These are phyloP conservation scores for Nitzschia sp. DNA, from an alignment of 108 stramenopile species.

Conservation along the genomic window DNA sequence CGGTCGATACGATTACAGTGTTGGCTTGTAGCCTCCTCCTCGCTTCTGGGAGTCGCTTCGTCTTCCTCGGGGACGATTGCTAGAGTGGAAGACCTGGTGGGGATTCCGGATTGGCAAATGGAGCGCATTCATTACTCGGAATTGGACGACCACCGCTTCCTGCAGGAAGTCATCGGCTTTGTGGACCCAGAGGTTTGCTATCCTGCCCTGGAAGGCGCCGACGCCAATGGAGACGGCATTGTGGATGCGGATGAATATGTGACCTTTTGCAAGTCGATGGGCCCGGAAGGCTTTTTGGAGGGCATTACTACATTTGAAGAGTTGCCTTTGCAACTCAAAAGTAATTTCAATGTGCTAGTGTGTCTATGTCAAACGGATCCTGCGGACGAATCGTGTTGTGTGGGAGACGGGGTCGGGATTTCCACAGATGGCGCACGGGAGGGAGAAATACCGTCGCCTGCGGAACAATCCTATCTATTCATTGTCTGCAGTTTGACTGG, in stretches of 20 bases:
- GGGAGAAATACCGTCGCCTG: slow-evolving; percentile 15
- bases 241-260: slow-evolving; percentile 33
- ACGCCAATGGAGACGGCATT: slow-evolving; percentile 1
- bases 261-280: slow-evolving; percentile 25
- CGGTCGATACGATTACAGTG: too few species aligned
- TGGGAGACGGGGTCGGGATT: slow-evolving; percentile 24
- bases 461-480: slow-evolving; percentile 27
- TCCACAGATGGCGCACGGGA: slow-evolving; percentile 18
- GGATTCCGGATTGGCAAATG: slow-evolving; percentile 10
- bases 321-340: slow-evolving; percentile 28
- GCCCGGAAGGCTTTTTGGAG: slow-evolving; percentile 21
- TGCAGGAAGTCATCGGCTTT: slow-evolving; percentile 11
- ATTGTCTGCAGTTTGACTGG: slow-evolving; percentile 31
- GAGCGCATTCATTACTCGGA: background rate
- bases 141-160: background rate
- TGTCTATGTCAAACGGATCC: slow-evolving; percentile 28
- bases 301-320: slow-evolving; percentile 17
- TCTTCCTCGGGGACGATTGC: background rate
- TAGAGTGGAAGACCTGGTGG: background rate
- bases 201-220: slow-evolving; percentile 17
- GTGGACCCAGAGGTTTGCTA: slow-evolving; percentile 29
- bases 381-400: slow-evolving; percentile 25
- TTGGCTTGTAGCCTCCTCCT: too few species aligned
- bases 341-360: slow-evolving; percentile 26
- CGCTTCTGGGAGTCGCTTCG: background rate